Conservation (phyloP, 2,329 filamentous ascomycete genomes). For the Aspergillus pseudonomiae region DNA sequence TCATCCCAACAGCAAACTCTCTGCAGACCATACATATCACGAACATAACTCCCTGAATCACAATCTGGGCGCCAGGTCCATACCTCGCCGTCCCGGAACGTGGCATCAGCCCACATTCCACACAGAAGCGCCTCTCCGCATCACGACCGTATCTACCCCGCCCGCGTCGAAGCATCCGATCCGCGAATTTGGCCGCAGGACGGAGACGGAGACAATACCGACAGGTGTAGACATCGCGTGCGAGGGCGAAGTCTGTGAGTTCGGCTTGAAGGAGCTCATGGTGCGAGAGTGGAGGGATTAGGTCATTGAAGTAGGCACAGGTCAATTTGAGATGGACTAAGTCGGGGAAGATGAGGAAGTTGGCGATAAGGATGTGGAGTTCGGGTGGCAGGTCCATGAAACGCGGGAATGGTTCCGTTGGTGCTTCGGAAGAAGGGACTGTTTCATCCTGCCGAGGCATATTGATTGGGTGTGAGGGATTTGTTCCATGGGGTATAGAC, state of each 20-base stretch:
- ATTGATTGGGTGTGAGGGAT: neutral
- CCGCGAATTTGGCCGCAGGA: conserved; percentile 23
- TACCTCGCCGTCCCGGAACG: conserved; percentile 28
- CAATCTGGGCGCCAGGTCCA: conserved; percentile 28
- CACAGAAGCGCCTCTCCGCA: conserved; percentile 29
- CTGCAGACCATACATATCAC: conserved; percentile 30
- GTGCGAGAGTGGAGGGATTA: conserved; percentile 27
- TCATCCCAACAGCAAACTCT: conserved; percentile 18
- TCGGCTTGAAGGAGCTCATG: conserved; percentile 29
- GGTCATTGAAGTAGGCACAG: conserved; percentile 28
- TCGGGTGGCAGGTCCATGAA: conserved; percentile 31
- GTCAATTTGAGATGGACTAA: conserved; percentile 29
- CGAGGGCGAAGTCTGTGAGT: conserved; percentile 21
- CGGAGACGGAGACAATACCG: conserved; percentile 34
- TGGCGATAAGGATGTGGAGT: conserved; percentile 31
- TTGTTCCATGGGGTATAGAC: neutral
- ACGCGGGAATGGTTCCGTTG: neutral
- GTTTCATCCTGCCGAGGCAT: neutral
- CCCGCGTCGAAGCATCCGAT: conserved; percentile 29
- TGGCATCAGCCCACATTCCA: conserved; percentile 31
- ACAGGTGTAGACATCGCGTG: conserved; percentile 28
- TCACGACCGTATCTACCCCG: conserved; percentile 23
- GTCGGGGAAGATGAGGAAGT: conserved; percentile 30
- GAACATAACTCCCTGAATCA: conserved; percentile 20
- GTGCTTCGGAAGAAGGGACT: neutral